Conservation (phyloP, 2,329 filamentous ascomycete species). For the Epichloe gansuensis region DNA sequence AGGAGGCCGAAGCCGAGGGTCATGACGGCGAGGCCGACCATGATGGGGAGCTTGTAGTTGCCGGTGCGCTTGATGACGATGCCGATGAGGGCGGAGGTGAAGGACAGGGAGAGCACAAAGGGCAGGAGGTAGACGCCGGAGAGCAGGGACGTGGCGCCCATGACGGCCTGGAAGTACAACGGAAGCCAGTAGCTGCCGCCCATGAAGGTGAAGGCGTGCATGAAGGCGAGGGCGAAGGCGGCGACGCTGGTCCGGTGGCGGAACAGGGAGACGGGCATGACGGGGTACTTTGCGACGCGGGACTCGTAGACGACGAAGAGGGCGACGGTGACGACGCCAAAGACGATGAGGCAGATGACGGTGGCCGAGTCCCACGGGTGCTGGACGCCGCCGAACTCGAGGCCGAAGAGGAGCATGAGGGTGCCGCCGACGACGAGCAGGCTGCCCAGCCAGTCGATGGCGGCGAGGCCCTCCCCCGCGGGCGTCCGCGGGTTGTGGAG, state of each 20-base stretch:
- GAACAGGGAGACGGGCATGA: slow-evolving; percentile 67
- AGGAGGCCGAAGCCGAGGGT: slow-evolving; percentile 53
- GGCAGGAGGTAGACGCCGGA: slow-evolving; percentile 66
- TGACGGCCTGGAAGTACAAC: slow-evolving; percentile 70
- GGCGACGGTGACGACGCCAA: slow-evolving; percentile 49
- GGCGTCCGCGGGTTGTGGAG: slow-evolving; percentile 56
- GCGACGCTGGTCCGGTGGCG: slow-evolving; percentile 50
- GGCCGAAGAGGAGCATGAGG: slow-evolving; percentile 73
- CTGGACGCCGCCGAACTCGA: slow-evolving; percentile 69
- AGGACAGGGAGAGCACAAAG: slow-evolving; percentile 52
- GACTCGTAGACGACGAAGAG: slow-evolving; percentile 64
- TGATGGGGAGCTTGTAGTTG: slow-evolving; percentile 49
- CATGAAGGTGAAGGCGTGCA: slow-evolving; percentile 68
- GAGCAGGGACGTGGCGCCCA: slow-evolving; percentile 53
- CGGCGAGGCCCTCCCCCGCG: slow-evolving; percentile 46
- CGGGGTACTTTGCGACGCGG: slow-evolving; percentile 59
- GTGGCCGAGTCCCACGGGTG: slow-evolving; percentile 64
- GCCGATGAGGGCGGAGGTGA: slow-evolving; percentile 46
- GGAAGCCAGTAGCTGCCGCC: slow-evolving; percentile 68
- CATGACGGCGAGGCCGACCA: slow-evolving; percentile 43
- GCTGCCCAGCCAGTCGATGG: slow-evolving; percentile 46
- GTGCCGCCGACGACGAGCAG: slow-evolving; percentile 59
- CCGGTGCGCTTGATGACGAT: slow-evolving; percentile 51
- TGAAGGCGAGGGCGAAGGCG: slow-evolving; percentile 52
- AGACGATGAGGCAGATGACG: slow-evolving; percentile 66